Conservation (phyloP, 2,329 filamentous ascomycete genomes). For the Stagonosporopsis tanaceti region DNA sequence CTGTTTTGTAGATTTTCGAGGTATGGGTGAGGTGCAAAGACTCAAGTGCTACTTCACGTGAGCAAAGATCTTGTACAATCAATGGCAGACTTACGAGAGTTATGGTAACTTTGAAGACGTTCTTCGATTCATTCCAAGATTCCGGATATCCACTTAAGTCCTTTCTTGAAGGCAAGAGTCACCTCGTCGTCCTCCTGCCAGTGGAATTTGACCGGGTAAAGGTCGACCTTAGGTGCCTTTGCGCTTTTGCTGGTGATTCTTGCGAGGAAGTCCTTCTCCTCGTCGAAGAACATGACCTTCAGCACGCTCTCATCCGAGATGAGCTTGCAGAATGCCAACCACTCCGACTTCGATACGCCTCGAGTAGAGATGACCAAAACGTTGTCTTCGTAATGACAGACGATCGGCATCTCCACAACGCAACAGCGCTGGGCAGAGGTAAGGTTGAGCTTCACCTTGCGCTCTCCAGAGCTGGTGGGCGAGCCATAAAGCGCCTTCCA, state of each 20-base stretch:
- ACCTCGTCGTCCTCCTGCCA: constrained; percentile 18
- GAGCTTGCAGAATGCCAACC: constrained; percentile 15
- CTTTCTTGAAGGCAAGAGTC: constrained; percentile 8
- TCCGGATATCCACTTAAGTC: constrained; percentile 15
- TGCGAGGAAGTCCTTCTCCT: constrained; percentile 14
- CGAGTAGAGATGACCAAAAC: constrained; percentile 2
- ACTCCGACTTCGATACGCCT: constrained; percentile 14
- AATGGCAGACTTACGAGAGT: constrained; percentile 1
- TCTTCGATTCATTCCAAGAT: constrained; percentile 8
- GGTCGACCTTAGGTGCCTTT: constrained; percentile 15
- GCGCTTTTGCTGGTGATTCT: constrained; percentile 3
- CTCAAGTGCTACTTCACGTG: constrained; percentile 2
- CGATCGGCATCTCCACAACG: constrained; percentile 14
- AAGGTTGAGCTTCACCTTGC: constrained; percentile 20
- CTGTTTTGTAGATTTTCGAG: constrained; percentile 10
- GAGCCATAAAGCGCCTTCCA: constrained; percentile 16
- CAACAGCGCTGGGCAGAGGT: constrained; percentile 15
- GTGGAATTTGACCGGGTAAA: constrained; percentile 15
- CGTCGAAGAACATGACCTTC: constrained; percentile 17
- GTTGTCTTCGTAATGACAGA: constrained; percentile 20
- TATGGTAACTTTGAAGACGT: background rate
- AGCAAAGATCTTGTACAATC: background rate
- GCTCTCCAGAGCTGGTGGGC: constrained; percentile 16
- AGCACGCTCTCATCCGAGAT: constrained; percentile 16
- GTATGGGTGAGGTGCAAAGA: background rate